Conservation (phyloP, 2,329 filamentous ascomycete species). For the Aspergillus vadensis region DNA sequence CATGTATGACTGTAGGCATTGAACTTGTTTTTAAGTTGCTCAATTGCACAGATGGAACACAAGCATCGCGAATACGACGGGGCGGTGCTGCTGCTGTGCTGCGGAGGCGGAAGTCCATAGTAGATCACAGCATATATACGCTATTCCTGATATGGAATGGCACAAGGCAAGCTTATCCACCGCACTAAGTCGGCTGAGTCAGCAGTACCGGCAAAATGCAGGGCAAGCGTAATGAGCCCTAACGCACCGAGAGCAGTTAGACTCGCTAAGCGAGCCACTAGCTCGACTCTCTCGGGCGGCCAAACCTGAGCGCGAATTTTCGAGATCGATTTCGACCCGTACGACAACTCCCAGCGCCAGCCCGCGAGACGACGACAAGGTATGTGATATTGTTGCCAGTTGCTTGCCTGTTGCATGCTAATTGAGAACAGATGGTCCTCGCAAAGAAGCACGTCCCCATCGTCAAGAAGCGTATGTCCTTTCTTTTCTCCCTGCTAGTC, state of each 20-base stretch:
- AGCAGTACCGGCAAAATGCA: background rate
- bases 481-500: background rate
- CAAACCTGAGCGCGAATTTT: constrained; percentile 43
- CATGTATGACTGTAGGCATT: too few relatives aligned
- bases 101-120: background rate
- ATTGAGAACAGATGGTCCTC: constrained; percentile 75
- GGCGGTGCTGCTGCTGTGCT: background rate
- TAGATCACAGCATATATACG: background rate
- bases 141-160: background rate
- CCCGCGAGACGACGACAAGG: constrained; percentile 50
- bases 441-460: constrained; percentile 99
- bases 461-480: constrained; percentile 97
- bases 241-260: constrained; percentile 27
- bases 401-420: constrained; percentile 11
- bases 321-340: constrained; percentile 42
- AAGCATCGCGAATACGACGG: too few relatives aligned
- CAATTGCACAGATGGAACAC: background rate
- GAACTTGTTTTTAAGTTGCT: background rate
- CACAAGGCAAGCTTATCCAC: background rate
- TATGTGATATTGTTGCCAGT: constrained; percentile 28
- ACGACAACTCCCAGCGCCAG: constrained; percentile 48
- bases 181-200: background rate
- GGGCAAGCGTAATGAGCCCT: constrained; percentile 20
- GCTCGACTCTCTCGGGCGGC: constrained; percentile 32
- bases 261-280: constrained; percentile 40